phyloP scores from a whole-genome alignment of 257 asterid genomes.

The Vinca minor region DNA sequence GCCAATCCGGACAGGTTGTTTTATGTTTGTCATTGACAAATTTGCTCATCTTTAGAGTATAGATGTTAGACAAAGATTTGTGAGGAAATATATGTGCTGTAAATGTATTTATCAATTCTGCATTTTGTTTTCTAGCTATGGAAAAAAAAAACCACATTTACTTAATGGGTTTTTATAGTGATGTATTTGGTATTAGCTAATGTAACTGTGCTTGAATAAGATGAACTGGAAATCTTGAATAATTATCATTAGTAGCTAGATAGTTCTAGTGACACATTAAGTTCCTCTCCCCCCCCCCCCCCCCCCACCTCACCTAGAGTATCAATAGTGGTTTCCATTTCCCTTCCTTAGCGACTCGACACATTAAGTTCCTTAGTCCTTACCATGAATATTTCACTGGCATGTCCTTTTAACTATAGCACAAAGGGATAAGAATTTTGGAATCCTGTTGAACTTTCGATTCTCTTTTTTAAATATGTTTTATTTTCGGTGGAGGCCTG shows the following conservation, averaged over 20 bases:
- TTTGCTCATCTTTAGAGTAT: background rate
- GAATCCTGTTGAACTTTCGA: background rate
- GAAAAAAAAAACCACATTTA: no score
- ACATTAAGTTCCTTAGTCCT: no score
- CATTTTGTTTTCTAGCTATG: no score
- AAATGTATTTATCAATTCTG: background rate
- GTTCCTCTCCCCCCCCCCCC: no score
- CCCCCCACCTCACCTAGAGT: no score
- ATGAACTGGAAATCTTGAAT: background rate
- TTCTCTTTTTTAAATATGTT: no score
- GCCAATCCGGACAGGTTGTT: constrained; percentile 97
- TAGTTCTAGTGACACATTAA: background rate
- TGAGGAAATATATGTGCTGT: background rate
- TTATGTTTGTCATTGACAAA: constrained; percentile 3
- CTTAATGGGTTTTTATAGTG: no score
- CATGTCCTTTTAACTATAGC: background rate
- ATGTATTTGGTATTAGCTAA: no score
- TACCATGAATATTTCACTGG: background rate
- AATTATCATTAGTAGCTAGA: background rate
- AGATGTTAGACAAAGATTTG: background rate
- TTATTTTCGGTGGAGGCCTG: background rate
- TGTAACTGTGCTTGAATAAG: no score
- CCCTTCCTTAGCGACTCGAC: no score
- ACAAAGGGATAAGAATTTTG: background rate
- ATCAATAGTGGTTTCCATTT: no score